Base-by-base conservation (phyloP, 305 asterid genomes). In the Fraxinus sp. region DNA sequence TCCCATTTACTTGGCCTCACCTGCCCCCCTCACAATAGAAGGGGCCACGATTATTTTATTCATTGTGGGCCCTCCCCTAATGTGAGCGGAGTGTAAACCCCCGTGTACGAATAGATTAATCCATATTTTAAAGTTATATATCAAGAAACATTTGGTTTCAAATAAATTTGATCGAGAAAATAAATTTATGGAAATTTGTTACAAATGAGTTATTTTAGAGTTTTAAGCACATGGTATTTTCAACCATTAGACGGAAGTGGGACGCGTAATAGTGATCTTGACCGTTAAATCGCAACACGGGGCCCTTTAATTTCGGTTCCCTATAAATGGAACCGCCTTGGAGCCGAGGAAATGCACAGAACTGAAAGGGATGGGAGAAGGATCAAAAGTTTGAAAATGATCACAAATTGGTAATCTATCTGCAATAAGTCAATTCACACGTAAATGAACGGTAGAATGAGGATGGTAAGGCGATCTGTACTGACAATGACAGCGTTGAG, bases 401-500 rank as follows among this genome's bases (percentile, higher is more conserved):
- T 71, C 77, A 1, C 43, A 33, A 33, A 72, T 4, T 33, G 43
- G 18, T 68, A 26, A 3, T 30, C 18, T 30, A 14, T 28, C 20
- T 0, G 22, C 39, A 30, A 68, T 30, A 30, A 11, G 28, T 68
- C 37, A 16, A 32, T 13, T 73, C 11, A 14, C 70, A 22, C 59
- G 32, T 68, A 62, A 9, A 64, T 43, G 26, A 41, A 33, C 6
- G 11, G 49, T n/a, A 74, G 33, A 30, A 84, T 84, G 89, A 79
- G 83, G 88, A 86, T 84, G 88, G 20, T 87, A 57, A 74, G 85
- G 77, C 88, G 89, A 66, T 83, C 86, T 62, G 22, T 81, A 9
- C 72, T 81, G 77, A 32, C 84, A 3, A 59, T 84, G 80, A 62
- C 77, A 84, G 84, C 86, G 76, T 72, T 79, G 5, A 41, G 46